Conservation (phyloP, 1,284 basidiomycete genomes). For the Schizopora paradoxa region DNA sequence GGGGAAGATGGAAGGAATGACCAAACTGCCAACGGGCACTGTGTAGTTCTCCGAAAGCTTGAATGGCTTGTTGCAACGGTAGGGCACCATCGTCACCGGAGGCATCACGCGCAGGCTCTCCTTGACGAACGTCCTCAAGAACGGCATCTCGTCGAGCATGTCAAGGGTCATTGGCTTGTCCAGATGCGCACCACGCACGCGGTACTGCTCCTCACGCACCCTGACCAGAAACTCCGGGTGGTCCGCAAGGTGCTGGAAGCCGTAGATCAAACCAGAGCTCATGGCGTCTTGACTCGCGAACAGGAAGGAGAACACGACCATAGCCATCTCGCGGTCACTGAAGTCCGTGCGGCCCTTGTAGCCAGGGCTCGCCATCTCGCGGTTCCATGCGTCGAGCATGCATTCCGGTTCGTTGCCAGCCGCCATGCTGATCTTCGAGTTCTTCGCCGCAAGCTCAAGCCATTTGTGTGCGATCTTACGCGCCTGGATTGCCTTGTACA, state of each 20-base stretch:
- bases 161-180: conserved; percentile 85
- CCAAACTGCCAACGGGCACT: conserved; percentile 87
- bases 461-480: conserved; percentile 86
- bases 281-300: conserved; percentile 99
- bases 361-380: conserved; percentile 62
- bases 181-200: conserved; percentile 75
- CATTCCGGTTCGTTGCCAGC: conserved; percentile 80
- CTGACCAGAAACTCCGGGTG: conserved; percentile 86
- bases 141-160: conserved; percentile 88
- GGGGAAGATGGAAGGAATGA: conserved; percentile 96
- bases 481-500: conserved; percentile 92
- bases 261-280: conserved; percentile 90
- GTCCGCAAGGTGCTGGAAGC: conserved; percentile 95
- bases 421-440: conserved; percentile 83
- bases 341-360: conserved; percentile 85
- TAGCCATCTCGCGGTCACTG: conserved; percentile 91
- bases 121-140: conserved; percentile 88
- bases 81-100: conserved; percentile 96
- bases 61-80: conserved; percentile 85
- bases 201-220: conserved; percentile 88
- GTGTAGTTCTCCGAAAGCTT: conserved; percentile 89
- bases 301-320: conserved; percentile 94
- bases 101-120: conserved; percentile 89
- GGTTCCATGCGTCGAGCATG: conserved; percentile 91
- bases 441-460: conserved; percentile 75